phyloP scores from a whole-genome alignment of 2,329 filamentous ascomycete species.

The Zasmidium cellare region DNA sequence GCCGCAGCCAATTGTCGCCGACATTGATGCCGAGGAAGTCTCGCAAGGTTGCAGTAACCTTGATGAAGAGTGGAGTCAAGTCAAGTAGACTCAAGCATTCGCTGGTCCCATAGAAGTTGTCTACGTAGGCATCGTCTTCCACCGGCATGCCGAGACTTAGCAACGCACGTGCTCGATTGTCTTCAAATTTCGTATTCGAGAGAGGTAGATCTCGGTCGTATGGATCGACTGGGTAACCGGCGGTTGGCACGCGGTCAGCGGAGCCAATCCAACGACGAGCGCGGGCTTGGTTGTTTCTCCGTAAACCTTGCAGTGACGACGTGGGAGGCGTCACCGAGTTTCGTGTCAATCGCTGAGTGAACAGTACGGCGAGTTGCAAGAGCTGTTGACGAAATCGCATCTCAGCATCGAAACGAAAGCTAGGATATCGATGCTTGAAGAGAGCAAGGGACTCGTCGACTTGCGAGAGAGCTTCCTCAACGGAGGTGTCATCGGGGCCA shows the following conservation, averaged over 20 bases:
- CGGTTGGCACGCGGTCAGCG: conserved; percentile 21
- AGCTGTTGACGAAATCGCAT: conserved; percentile 51
- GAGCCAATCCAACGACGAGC: conserved; percentile 30
- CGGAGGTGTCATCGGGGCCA: neutral
- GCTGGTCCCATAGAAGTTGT: conserved; percentile 38
- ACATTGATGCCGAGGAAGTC: conserved; percentile 34
- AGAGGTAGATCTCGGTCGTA: conserved; percentile 21
- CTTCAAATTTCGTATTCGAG: conserved; percentile 14
- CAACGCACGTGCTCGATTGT: conserved; percentile 27
- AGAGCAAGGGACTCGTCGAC: conserved; percentile 45
- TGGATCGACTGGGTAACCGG: conserved; percentile 2
- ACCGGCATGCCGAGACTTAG: conserved; percentile 21
- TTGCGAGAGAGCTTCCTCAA: conserved; percentile 19
- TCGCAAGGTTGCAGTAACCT: conserved; percentile 44
- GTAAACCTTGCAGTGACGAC: conserved; percentile 37
- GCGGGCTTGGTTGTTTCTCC: conserved; percentile 38
- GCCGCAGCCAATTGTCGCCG: conserved; percentile 44
- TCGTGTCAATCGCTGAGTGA: conserved; percentile 44
- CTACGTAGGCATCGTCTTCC: conserved; percentile 25
- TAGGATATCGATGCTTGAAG: conserved; percentile 43
- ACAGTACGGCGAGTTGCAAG: conserved; percentile 48
- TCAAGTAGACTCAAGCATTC: conserved; percentile 38
- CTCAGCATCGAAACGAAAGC: conserved; percentile 37
- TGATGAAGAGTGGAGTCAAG: conserved; percentile 51
- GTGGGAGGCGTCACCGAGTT: conserved; percentile 40